Base-by-base conservation (phyloP, 768 basidiomycete species). In the Suillus lakei region DNA sequence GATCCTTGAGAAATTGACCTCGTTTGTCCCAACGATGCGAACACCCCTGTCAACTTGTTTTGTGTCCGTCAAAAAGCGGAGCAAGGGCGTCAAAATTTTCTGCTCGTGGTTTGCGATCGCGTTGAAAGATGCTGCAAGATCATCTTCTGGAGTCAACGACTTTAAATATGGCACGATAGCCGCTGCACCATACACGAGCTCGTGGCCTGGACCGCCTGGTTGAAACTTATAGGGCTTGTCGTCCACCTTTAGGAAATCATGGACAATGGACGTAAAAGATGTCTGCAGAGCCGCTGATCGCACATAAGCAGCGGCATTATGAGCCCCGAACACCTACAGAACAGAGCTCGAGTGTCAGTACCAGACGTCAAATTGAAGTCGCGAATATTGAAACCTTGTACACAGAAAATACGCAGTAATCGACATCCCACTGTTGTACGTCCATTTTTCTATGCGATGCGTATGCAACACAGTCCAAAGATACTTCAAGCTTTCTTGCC, bases 391-490 rank as follows among this genome's bases (percentile, higher is more conserved):
- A 41, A 54, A 89, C 92, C 85, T 93, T 94, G 81, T 93, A 93
- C 69, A 88, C 83, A 0, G 91, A 87, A 74, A 92, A 88, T 60
- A 87, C 85, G 56, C 83, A 85, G 71, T 86, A 92, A 68, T 95
- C 91, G 46, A 92, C 82, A 62, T 92, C 91, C 92, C 91, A 93
- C 56, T 83, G 86, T 65, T 82, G 84, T 13, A 92, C 91, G 69
- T 93, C 88, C 34, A 93, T 86, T 63, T 77, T 76, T 18, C 89
- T 81, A 71, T 93, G 91, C 0, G 91, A 91, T 4, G 90, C 90
- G 69, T 90, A 93, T 3, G 91, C 91, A 2, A 93, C 92, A 66
- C 91, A 92, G 69, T 93, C 92, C 3, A 93, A 82, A 1, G 83
- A 84, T 16, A 92, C 80, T 74, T 93, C 88, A 32, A 92, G 75